These are phyloP conservation scores for Starmerella floricola DNA, from an alignment of 805 yeast genomes.

Conservation along the genomic window DNA sequence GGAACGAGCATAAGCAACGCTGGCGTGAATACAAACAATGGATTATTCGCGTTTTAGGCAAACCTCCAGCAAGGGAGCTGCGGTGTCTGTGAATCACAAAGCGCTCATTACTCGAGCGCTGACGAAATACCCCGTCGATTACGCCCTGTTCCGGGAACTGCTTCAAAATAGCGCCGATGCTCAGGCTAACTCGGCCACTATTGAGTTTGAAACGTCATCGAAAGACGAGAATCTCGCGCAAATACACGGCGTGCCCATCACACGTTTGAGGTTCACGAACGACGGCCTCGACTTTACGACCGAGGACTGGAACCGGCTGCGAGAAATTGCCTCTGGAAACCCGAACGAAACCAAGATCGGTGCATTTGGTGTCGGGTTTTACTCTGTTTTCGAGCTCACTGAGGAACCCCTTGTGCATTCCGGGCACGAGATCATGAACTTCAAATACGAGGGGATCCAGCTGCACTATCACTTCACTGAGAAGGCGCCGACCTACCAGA, in stretches of 20 bases:
- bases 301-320: conserved; percentile 32
- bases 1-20: too few relatives aligned
- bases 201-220: conserved; percentile 23
- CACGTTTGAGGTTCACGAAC: conserved; percentile 23
- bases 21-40: conserved; percentile 17
- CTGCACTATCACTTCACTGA: conserved; percentile 26
- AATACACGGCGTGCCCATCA: conserved; percentile 25
- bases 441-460: conserved; percentile 31
- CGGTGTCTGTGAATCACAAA: conserved; percentile 32
- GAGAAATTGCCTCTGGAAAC: conserved; percentile 34
- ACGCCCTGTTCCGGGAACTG: conserved; percentile 32
- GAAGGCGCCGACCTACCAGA: conserved; percentile 16
- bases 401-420: conserved; percentile 61
- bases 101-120: conserved; percentile 34
- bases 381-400: conserved; percentile 67
- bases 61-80: conserved; percentile 18
- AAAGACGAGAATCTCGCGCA: conserved; percentile 14
- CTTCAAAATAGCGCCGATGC: conserved; percentile 35
- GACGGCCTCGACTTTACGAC: conserved; percentile 29
- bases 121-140: conserved; percentile 35
- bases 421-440: conserved; percentile 30
- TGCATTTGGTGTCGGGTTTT: conserved; percentile 41
- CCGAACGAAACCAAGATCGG: conserved; percentile 35
- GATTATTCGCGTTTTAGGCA: conserved; percentile 21
- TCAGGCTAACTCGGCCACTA: conserved; percentile 27